phyloP scores from a whole-genome alignment of 2,329 filamentous ascomycete genomes.

The Ophiostoma tasmaniense region DNA sequence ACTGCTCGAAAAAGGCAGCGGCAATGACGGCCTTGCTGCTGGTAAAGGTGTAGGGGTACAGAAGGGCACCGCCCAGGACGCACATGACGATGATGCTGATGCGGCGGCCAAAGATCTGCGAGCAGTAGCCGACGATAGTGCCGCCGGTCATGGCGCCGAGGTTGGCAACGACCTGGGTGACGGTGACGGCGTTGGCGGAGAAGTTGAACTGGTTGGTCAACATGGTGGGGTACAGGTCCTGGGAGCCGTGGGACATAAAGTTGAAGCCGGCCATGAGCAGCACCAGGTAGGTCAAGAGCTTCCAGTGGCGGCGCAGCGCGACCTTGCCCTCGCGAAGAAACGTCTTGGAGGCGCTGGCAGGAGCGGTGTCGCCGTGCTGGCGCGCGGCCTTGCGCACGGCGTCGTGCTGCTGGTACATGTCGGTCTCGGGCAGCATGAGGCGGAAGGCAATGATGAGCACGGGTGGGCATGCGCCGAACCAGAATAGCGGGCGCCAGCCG shows the following conservation, averaged over 20 bases:
- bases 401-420: constrained; percentile 19
- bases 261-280: constrained; percentile 86
- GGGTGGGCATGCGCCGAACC: constrained; percentile 59
- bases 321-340: constrained; percentile 59
- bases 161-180: constrained; percentile 67
- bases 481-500: constrained; percentile 69
- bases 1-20: constrained; percentile 60
- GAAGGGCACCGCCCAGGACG: constrained; percentile 51
- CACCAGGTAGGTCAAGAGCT: constrained; percentile 70
- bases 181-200: constrained; percentile 20
- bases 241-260: constrained; percentile 62
- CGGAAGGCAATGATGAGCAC: constrained; percentile 32
- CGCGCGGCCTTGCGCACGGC: constrained; percentile 39
- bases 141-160: constrained; percentile 67
- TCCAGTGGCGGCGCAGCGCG: constrained; percentile 70
- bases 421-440: constrained; percentile 22
- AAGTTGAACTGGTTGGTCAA: constrained; percentile 29
- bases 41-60: constrained; percentile 64
- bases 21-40: constrained; percentile 51
- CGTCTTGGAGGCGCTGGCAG: constrained; percentile 57
- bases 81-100: constrained; percentile 55
- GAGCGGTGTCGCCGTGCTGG: constrained; percentile 35
- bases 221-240: constrained; percentile 78
- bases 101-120: constrained; percentile 66
- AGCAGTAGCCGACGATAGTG: constrained; percentile 63